phyloP scores from a whole-genome alignment of 192 early-diverging fungal species.

The Entomortierella beljakovae region DNA sequence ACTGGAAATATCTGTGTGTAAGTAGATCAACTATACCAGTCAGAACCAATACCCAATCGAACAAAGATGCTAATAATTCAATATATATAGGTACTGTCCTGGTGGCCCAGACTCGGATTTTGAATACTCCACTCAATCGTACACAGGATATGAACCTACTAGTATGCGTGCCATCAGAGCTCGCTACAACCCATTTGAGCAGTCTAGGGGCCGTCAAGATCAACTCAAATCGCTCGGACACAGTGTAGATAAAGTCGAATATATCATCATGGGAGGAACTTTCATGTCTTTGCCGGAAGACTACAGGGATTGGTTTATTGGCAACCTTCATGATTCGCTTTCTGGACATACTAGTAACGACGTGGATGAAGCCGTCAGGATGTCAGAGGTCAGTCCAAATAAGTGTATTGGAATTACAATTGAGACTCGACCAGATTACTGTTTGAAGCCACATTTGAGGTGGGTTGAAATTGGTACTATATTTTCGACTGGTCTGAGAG shows the following conservation, averaged over 20 bases:
- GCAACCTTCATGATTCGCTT: slow-evolving; percentile 95
- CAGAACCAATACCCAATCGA: not conserved
- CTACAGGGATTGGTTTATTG: slow-evolving; percentile 98
- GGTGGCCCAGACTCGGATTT: slow-evolving; percentile 99
- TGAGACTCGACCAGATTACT: slow-evolving; percentile 98
- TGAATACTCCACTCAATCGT: slow-evolving; percentile 99
- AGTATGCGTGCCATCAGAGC: slow-evolving; percentile 98
- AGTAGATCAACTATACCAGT: slow-evolving; percentile 12
- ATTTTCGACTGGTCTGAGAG: too few relatives aligned
- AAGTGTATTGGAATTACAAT: slow-evolving; percentile 99
- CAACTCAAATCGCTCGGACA: slow-evolving; percentile 95
- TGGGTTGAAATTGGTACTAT: not conserved
- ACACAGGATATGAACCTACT: slow-evolving; percentile 99
- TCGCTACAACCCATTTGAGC: slow-evolving; percentile 98
- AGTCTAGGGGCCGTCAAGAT: slow-evolving; percentile 92
- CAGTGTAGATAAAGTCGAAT: slow-evolving; percentile 98
- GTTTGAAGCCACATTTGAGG: slow-evolving; percentile 94
- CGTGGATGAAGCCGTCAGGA: slow-evolving; percentile 98
- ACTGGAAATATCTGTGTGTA: slow-evolving; percentile 99
- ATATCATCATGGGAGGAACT: slow-evolving; percentile 99
- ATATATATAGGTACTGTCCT: slow-evolving; percentile 80
- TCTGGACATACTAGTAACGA: slow-evolving; percentile 91
- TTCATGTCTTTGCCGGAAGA: slow-evolving; percentile 98
- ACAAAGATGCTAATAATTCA: not conserved
- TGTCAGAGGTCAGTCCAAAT: slow-evolving; percentile 95